Evolutionary conservation across 345 rosid genomes (phyloP), one percentile per base, ranked within the genome.

Genomic region (Rhodamnia rubescens): DNA sequence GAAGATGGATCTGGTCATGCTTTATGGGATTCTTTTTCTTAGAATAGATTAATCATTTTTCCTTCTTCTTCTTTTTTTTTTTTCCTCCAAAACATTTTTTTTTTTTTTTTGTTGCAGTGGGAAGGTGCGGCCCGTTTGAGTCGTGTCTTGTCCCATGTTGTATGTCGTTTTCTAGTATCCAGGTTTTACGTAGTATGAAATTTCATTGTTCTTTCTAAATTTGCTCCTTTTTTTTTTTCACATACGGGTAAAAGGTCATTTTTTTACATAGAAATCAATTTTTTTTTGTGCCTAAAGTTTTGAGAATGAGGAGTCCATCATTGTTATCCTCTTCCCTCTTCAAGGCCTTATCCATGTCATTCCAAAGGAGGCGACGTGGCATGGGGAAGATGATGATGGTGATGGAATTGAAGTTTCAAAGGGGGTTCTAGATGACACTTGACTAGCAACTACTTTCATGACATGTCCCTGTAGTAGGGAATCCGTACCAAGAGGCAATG

Each of bases 191-290:
- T 18, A n/a, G 18, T 14, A 29, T 4, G 18, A 18, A 69, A 18
- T 36, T 36, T 36, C 13, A 32, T 16, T 64, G 0, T 16, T 59
- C 6, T n/a, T n/a, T 6, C 0, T 1, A 3, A 7, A 49, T 49
- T 36, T 36, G 40, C 2, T 11, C 12, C 3, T 51, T 13, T 52
- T 5, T 4, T 15, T 13, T 64, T 32, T 32, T 8, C 4, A 32
- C 78, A 18, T 11, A 69, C 18, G 44, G 75, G 13, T 64, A 32
- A 54, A 69, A 32, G 4, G 78, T 32, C 53, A 47, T 52, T 52
- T 13, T 52, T 1, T 52, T 11, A 51, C 11, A 44, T 44, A 44
- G 6, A 44, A 36, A 47, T 47, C 11, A 8, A 1, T 47, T 47
- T 47, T 47, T 47, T 47, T 1, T 42, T 42, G 8, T 47, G 50